Conservation (phyloP, 1,284 basidiomycete species). For the Ustilago lituana region DNA sequence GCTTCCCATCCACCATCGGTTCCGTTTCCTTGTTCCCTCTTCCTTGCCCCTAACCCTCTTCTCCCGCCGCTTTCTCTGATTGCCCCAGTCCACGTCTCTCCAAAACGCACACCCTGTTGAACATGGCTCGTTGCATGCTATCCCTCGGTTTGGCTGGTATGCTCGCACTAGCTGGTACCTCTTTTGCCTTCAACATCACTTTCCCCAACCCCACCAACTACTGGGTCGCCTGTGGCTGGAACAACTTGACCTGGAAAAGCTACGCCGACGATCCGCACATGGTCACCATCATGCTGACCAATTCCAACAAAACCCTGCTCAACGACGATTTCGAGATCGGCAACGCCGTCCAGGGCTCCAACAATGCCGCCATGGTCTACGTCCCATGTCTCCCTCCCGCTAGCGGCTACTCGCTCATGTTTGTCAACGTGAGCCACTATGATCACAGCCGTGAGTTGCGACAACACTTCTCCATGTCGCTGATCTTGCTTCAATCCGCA, state of each 20-base stretch:
- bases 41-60: neutral
- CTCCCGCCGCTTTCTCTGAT: neutral
- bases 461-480: too few relatives aligned
- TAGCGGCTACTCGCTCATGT: slow-evolving; percentile 11
- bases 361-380: slow-evolving; percentile 32
- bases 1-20: too few relatives aligned
- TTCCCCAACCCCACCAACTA: slow-evolving; percentile 35
- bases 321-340: slow-evolving; percentile 39
- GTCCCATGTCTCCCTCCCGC: slow-evolving; percentile 28
- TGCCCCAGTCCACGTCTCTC: neutral
- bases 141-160: neutral
- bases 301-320: slow-evolving; percentile 34
- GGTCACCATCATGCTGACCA: slow-evolving; percentile 34
- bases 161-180: neutral
- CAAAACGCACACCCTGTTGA: neutral
- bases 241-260: slow-evolving; percentile 32
- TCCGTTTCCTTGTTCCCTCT: too few relatives aligned
- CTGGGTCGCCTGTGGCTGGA: slow-evolving; percentile 48
- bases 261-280: slow-evolving; percentile 1
- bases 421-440: slow-evolving; percentile 28
- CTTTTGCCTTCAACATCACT: slow-evolving; percentile 12
- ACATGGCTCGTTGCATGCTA: neutral
- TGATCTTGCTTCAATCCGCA: too few relatives aligned
- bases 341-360: slow-evolving; percentile 21
- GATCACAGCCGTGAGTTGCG: slow-evolving; percentile 31